A percentile compares a stretch with the other conserved stretches of the same genome.
These are phyloP conservation scores for Prosopis cineraria DNA, from an alignment of 306 rosid species.

Conservation along the genomic window DNA sequence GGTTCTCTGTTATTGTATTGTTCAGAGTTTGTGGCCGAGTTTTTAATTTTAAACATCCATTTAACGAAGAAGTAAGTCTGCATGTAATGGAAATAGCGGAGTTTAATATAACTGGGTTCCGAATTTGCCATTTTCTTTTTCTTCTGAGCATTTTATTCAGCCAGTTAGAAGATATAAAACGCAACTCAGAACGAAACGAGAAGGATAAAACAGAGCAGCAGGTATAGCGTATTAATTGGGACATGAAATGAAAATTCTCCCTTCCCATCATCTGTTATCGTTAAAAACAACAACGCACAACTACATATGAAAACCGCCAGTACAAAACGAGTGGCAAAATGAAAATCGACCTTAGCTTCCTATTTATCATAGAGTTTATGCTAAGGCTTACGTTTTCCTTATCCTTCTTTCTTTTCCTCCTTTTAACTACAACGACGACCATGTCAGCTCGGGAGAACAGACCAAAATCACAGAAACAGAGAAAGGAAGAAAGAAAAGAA, in stretches of 20 bases:
- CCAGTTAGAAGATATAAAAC: not conserved
- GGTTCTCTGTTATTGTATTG: not conserved
- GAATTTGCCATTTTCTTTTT: not conserved
- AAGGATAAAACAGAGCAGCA: not conserved
- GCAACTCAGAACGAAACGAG: not conserved
- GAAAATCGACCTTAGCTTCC: conserved; percentile 12
- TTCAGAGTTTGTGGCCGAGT: not conserved
- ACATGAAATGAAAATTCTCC: too few relatives aligned
- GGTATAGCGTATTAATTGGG: not conserved
- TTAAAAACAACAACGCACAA: not conserved
- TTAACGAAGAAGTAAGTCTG: not conserved
- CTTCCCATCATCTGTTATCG: not conserved
- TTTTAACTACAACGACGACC: conserved; percentile 1
- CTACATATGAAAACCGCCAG: not conserved
- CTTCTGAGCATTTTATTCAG: not conserved
- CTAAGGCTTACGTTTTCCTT: conserved; percentile 19
- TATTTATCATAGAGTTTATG: not conserved
- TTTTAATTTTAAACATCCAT: not conserved
- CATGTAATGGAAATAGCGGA: conserved; percentile 6
- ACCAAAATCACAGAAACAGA: conserved; percentile 13
- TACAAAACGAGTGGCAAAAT: conserved; percentile 18
- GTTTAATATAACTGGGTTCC: not conserved
- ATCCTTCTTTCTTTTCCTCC: conserved; percentile 7
- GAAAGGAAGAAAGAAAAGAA: conserved; percentile 35
- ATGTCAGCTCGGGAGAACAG: not conserved